Percentiles rank a stretch among this genome's conserved stretches.
phyloP scores from a whole-genome alignment of 2,329 filamentous ascomycete genomes.

The Colletotrichum sublineola region DNA sequence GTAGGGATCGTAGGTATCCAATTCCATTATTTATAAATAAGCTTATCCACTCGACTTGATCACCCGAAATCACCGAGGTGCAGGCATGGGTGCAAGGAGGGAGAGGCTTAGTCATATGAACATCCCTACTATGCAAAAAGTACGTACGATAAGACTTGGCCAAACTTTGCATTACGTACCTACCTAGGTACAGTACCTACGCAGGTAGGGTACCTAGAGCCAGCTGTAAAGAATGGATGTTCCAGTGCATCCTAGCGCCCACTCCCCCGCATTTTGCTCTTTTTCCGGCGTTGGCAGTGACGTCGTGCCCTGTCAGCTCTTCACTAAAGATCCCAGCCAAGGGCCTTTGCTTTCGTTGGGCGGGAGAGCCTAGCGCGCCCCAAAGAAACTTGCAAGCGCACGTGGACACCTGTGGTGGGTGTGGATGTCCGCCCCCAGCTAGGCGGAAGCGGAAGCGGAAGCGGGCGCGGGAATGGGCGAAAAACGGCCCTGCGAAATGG shows the following conservation, averaged over 20 bases:
- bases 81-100: background rate
- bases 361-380: constrained; percentile 3
- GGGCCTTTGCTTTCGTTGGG: background rate
- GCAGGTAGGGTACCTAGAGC: background rate
- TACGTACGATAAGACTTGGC: background rate
- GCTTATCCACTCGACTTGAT: constrained; percentile 36
- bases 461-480: constrained; percentile 22
- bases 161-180: background rate
- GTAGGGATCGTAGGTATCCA: constrained; percentile 4
- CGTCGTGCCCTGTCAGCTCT: constrained; percentile 19
- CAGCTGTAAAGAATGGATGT: constrained; percentile 28
- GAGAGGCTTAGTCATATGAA: background rate
- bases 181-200: background rate
- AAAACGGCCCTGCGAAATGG: constrained; percentile 14
- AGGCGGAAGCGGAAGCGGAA: constrained; percentile 8
- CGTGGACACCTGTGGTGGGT: constrained; percentile 35
- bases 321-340: constrained; percentile 28
- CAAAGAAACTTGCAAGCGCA: constrained; percentile 32
- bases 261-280: constrained; percentile 40
- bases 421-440: background rate
- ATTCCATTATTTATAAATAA: constrained; percentile 11
- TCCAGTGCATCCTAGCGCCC: constrained; percentile 32
- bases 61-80: constrained; percentile 27
- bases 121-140: background rate
- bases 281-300: constrained; percentile 30